These are phyloP conservation scores for Epichloe sibirici DNA, from an alignment of 2,329 filamentous ascomycete genomes.

Conservation along the genomic window DNA sequence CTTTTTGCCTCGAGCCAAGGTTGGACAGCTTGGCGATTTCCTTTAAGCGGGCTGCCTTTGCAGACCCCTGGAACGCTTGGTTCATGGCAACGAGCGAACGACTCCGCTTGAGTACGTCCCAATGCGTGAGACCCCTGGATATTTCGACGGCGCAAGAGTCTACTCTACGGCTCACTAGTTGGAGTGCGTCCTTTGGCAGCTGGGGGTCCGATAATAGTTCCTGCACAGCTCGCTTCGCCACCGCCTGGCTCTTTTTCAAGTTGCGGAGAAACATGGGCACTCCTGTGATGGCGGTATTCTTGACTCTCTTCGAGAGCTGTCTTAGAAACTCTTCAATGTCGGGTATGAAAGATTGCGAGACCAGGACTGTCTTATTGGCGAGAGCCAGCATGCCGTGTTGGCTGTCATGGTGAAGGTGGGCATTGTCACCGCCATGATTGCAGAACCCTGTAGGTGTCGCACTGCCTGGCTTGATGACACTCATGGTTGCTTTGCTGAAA, in stretches of 20 bases:
- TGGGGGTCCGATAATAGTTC: conserved; percentile 5
- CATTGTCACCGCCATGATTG: neutral
- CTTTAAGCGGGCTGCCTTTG: conserved; percentile 13
- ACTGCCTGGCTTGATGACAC: neutral
- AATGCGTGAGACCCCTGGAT: conserved; percentile 15
- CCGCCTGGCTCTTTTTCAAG: conserved; percentile 9
- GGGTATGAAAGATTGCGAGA: conserved; percentile 6
- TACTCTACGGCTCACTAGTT: conserved; percentile 10
- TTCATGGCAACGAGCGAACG: conserved; percentile 19
- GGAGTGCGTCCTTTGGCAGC: conserved; percentile 6
- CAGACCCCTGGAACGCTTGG: conserved; percentile 21
- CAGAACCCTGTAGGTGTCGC: neutral
- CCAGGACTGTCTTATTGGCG: conserved; percentile 4
- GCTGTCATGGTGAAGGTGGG: neutral
- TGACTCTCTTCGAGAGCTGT: conserved; percentile 4
- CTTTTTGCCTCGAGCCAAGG: conserved; percentile 14
- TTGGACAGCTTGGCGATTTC: conserved; percentile 12
- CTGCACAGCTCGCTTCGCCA: conserved; percentile 6
- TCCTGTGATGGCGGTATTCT: conserved; percentile 10
- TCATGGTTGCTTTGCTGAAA: neutral
- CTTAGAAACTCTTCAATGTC: conserved; percentile 11
- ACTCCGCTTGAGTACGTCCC: conserved; percentile 22
- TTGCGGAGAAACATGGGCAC: conserved; percentile 10
- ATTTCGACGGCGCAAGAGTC: conserved; percentile 14
- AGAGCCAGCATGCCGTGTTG: conserved; percentile 5